These are phyloP conservation scores for Akanthomyces dipterigenus DNA, from an alignment of 2,329 filamentous ascomycete species.

Conservation along the genomic window DNA sequence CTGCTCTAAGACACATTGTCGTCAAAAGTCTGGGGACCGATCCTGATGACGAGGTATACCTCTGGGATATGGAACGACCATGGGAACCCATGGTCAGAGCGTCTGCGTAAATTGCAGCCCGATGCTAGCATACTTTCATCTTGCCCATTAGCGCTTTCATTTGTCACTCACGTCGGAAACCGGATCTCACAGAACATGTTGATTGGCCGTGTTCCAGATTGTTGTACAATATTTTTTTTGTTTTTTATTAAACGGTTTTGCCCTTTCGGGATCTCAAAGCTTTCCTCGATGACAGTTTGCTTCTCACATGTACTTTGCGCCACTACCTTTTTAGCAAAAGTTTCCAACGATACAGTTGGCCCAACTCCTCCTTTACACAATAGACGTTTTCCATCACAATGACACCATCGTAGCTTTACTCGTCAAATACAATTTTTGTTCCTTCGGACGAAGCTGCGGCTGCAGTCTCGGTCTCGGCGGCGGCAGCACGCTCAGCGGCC, in stretches of 20 bases:
- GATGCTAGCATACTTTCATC: background rate
- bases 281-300: background rate
- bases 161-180: slow-evolving; percentile 1
- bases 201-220: background rate
- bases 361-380: slow-evolving; percentile 1
- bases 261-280: background rate
- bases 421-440: slow-evolving; percentile 12
- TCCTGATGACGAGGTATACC: slow-evolving; percentile 29
- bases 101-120: slow-evolving; percentile 20
- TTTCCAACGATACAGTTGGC: background rate
- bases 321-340: background rate
- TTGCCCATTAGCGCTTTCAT: slow-evolving; percentile 5
- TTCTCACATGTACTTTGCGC: background rate
- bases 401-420: background rate
- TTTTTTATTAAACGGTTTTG: background rate
- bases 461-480: background rate
- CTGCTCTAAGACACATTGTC: slow-evolving; percentile 29
- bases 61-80: slow-evolving; percentile 34
- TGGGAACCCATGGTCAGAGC: slow-evolving; percentile 39
- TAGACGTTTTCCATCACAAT: slow-evolving; percentile 1
- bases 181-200: slow-evolving; percentile 1
- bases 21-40: slow-evolving; percentile 29
- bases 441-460: background rate
- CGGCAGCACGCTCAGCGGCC: slow-evolving; percentile 2
- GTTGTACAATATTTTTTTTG: slow-evolving; percentile 6